These are phyloP conservation scores for Echites panduratus DNA, from an alignment of 257 asterid species.

Conservation along the genomic window DNA sequence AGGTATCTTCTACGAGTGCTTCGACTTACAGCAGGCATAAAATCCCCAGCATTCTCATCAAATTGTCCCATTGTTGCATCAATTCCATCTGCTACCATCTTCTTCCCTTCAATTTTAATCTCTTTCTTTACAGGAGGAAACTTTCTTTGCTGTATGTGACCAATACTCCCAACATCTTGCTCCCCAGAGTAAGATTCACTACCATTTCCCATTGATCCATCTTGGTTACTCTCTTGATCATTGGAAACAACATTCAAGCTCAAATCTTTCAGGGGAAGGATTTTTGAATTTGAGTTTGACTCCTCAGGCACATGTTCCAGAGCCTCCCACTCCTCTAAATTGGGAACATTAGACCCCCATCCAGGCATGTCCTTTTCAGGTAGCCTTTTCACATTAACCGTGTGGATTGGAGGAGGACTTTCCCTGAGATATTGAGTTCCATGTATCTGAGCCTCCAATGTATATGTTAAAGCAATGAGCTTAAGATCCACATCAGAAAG, in stretches of 20 bases:
- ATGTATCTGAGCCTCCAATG: constrained; percentile 75
- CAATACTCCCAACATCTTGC: constrained; percentile 38
- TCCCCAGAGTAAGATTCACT: constrained; percentile 32
- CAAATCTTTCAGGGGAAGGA: constrained; percentile 70
- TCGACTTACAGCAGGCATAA: constrained; percentile 90
- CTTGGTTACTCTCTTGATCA: constrained; percentile 36
- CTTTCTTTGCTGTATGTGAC: constrained; percentile 39
- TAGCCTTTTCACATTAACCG: constrained; percentile 75
- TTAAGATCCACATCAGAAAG: constrained; percentile 98
- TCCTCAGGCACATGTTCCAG: constrained; percentile 55
- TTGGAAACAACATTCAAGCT: constrained; percentile 35
- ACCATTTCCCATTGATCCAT: constrained; percentile 38
- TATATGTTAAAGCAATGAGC: constrained; percentile 86
- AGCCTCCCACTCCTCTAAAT: constrained; percentile 95
- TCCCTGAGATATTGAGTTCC: constrained; percentile 79
- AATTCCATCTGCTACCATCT: constrained; percentile 78
- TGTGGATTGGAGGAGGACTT: constrained; percentile 73
- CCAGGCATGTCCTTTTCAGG: constrained; percentile 98
- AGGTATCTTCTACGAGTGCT: constrained; percentile 87
- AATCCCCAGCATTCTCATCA: constrained; percentile 62
- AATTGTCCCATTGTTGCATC: constrained; percentile 85
- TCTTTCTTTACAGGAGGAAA: constrained; percentile 48
- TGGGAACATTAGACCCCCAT: constrained; percentile 95
- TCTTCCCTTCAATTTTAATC: constrained; percentile 70
- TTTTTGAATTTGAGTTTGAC: constrained; percentile 50